These are phyloP conservation scores for Dactylellina drechsleri DNA, from an alignment of 2,329 filamentous ascomycete genomes.

Conservation along the genomic window DNA sequence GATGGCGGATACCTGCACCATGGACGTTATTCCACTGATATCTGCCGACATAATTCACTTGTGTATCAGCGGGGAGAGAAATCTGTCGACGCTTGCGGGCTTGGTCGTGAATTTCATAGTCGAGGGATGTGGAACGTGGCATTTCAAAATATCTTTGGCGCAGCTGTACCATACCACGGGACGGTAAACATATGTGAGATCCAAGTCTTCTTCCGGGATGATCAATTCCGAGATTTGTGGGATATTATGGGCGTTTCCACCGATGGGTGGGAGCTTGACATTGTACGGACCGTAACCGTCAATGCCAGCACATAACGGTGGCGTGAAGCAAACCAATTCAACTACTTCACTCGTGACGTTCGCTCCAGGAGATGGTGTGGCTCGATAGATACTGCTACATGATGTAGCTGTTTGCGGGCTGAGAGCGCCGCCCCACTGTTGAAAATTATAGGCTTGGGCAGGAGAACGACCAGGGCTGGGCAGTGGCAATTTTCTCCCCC, in stretches of 20 bases:
- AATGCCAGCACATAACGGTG: not conserved
- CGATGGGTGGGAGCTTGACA: not conserved
- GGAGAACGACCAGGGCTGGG: not conserved
- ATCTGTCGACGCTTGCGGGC: not conserved
- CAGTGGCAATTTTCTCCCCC: no score
- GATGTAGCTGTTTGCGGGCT: not conserved
- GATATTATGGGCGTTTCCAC: not conserved
- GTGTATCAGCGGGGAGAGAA: not conserved
- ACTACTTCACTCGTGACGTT: not conserved
- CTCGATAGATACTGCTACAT: conserved; percentile 2
- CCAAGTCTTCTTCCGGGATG: not conserved
- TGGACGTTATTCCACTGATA: conserved; percentile 12
- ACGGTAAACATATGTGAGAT: conserved; percentile 1
- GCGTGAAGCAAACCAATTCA: conserved; percentile 8
- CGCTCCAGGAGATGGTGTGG: not conserved
- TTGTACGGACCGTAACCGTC: not conserved
- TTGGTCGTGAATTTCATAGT: not conserved
- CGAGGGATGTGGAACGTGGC: not conserved
- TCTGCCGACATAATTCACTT: conserved; percentile 5
- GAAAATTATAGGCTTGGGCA: not conserved
- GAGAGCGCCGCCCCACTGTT: not conserved
- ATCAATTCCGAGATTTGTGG: conserved; percentile 1
- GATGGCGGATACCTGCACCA: not conserved
- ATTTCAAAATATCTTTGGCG: not conserved
- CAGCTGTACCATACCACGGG: conserved; percentile 8